Evolutionary conservation across 371 early-diverging fungal genomes (phyloP), one percentile per base, ranked within the genome.

Genomic region (Syncephalastrum sp.): DNA sequence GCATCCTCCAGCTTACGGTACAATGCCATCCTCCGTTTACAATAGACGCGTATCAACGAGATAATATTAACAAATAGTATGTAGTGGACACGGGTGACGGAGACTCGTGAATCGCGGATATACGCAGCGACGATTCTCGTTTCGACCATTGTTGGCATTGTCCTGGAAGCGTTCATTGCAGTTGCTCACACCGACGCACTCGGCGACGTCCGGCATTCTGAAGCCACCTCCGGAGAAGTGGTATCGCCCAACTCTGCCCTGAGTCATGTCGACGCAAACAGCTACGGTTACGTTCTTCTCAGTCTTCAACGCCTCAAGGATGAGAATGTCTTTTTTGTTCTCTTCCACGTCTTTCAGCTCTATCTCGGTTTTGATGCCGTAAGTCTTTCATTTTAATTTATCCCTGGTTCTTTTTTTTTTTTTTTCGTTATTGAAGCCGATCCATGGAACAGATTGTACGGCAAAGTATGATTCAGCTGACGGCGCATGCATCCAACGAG

Each of bases 301-400:
- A 58, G 62, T 13, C 49, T 79, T 16, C 47, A 64, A 53, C 68
- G 75, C 41, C 53, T 75, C 4, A 73, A 75, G 43, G 69, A 79
- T 50, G 79, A 79, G 61, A 79, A 79, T 50, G 57, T 79, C 7
- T 79, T 79, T 53, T 75, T 79, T 46, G 68, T 74, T 42, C 42
- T 74, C 3, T 70, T 75, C 42, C 74, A 74, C 13, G 59, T 75
- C n/a, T 79, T 79, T 57, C 74, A 75, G 45, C 54, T 73, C 42
- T 70, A 72, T 24, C 62, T 74, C 25, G 80, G 80, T 8, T 54
- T 75, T 12, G 80, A 79, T 60, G 68, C 80, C 19, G 80, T 79
- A 76, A 61, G 73, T 51, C 15, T 13, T 25, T 17, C 47, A 13
- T 52, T 57, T 46, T 50, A 19, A 24, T 43, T 27, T 6, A 33